Conservation (phyloP, 345 rosid species). For the Salix brachista region DNA sequence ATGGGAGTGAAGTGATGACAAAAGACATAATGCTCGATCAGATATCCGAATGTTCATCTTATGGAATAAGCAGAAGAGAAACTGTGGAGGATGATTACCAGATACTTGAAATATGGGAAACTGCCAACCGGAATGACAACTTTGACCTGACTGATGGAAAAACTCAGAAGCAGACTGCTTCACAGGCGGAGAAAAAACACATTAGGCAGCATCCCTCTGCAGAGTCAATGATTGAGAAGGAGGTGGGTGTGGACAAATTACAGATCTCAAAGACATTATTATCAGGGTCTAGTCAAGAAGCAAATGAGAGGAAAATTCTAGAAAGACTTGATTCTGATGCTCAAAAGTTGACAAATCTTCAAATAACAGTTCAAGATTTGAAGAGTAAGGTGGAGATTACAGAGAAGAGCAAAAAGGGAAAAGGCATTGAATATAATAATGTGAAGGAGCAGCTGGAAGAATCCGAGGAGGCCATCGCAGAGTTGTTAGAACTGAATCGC, state of each 20-base stretch:
- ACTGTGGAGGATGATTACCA: constrained; percentile 47
- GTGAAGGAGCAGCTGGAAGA: constrained; percentile 79
- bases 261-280: constrained; percentile 61
- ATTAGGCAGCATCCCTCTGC: constrained; percentile 38
- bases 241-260: constrained; percentile 62
- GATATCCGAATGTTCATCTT: constrained; percentile 74
- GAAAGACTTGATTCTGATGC: constrained; percentile 88
- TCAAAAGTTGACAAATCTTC: constrained; percentile 78
- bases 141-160: constrained; percentile 45
- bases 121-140: constrained; percentile 38
- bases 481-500: constrained; percentile 56
- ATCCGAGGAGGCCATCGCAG: constrained; percentile 59
- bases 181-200: constrained; percentile 32
- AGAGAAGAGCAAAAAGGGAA: constrained; percentile 56
- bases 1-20: constrained; percentile 58
- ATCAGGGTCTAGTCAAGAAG: constrained; percentile 52
- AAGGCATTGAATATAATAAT: constrained; percentile 57
- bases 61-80: constrained; percentile 69
- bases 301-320: constrained; percentile 60
- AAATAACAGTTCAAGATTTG: constrained; percentile 72
- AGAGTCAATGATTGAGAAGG: constrained; percentile 62
- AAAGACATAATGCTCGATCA: constrained; percentile 96
- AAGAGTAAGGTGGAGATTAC: constrained; percentile 63
- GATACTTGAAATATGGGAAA: constrained; percentile 58
- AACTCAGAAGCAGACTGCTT: constrained; percentile 25